Evolutionary conservation across 1,139 yeast species (phyloP), one percentile per base, ranked within the genome.

Genomic region (Scheffersomyces cryptocercus): DNA sequence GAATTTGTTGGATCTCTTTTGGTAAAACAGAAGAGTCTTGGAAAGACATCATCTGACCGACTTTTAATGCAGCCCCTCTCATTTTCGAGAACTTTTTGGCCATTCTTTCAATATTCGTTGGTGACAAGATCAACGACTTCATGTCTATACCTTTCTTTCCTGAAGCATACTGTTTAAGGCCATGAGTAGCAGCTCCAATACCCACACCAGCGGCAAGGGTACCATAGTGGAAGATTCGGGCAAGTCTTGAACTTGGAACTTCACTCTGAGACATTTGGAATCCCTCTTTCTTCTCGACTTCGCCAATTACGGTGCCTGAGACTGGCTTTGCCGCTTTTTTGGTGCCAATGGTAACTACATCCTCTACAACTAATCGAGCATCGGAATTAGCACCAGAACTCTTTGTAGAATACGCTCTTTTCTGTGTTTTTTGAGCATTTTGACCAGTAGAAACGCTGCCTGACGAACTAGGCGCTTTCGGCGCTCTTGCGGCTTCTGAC

Each of bases 21-120:
- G 99, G 98, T 37, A 93, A 70, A 29, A 93, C 81, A 31, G 88
- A 77, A 45, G 87, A 81, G 64, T 88, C 99, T 65, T 93, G 99
- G 64, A 93, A 91, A 3, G 97, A 88, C 64, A 95, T 71, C 85
- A 93, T 81, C 67, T 93, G 99, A 12, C 99, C 99, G 42, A 93
- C 79, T 61, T 93, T 93, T 57, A 93, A 75, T 3, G 99, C 99
- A 3, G 99, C 99, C 11, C 99, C 99, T 60, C 99, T 79, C 99
- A 93, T 93, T 59, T 88, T 84, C 42, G 95, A 83, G 56, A 93
- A 82, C 62, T 89, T 90, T 53, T 79, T 82, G 12, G 96, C 96
- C 74, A 93, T 81, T 42, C 95, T 70, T 56, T 93, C 97, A 39
- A 93, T 84, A 62, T 93, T 93, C 26, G 81, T 79, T 2, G 96